A percentile compares a stretch with the other conserved stretches of the same genome.
Conservation (phyloP, 768 basidiomycete genomes). For the Suillus bovinus region DNA sequence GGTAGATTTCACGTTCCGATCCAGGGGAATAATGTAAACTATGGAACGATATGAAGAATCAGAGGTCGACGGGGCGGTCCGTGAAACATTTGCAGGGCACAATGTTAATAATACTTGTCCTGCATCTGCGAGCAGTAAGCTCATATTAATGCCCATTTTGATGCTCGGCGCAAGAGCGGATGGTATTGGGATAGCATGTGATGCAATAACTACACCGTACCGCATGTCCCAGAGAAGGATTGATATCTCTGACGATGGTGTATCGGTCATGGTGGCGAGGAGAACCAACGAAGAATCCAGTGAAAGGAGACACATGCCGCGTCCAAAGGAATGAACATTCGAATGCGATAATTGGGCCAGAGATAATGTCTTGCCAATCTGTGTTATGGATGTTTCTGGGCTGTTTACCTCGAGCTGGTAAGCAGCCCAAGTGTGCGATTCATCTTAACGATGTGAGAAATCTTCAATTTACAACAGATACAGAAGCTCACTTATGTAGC, state of each 20-base stretch:
- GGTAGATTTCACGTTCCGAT: slow-evolving; percentile 53
- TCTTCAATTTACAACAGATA: background rate
- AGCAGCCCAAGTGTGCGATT: slow-evolving; percentile 44
- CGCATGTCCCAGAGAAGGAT: slow-evolving; percentile 71
- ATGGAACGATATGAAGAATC: slow-evolving; percentile 42
- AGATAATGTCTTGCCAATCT: slow-evolving; percentile 22
- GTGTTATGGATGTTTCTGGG: slow-evolving; percentile 26
- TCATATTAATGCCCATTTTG: slow-evolving; percentile 29
- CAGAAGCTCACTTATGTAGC: slow-evolving; percentile 45
- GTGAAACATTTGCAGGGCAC: background rate
- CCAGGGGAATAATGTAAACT: slow-evolving; percentile 60
- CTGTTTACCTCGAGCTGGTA: slow-evolving; percentile 33
- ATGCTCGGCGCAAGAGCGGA: slow-evolving; percentile 36
- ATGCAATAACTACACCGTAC: slow-evolving; percentile 63
- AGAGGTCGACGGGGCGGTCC: slow-evolving; percentile 34
- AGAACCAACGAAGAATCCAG: slow-evolving; percentile 60
- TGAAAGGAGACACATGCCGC: slow-evolving; percentile 42
- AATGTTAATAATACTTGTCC: slow-evolving; percentile 55
- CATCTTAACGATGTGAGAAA: slow-evolving; percentile 33
- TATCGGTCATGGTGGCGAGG: slow-evolving; percentile 43
- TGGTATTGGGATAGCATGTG: slow-evolving; percentile 52
- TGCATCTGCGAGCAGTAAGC: slow-evolving; percentile 34
- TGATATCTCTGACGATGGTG: slow-evolving; percentile 41
- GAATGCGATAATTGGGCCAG: slow-evolving; percentile 29
- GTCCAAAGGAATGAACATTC: background rate